Evolutionary conservation across 1,284 basidiomycete genomes (phyloP).

Genomic region (Naganishia albida): DNA sequence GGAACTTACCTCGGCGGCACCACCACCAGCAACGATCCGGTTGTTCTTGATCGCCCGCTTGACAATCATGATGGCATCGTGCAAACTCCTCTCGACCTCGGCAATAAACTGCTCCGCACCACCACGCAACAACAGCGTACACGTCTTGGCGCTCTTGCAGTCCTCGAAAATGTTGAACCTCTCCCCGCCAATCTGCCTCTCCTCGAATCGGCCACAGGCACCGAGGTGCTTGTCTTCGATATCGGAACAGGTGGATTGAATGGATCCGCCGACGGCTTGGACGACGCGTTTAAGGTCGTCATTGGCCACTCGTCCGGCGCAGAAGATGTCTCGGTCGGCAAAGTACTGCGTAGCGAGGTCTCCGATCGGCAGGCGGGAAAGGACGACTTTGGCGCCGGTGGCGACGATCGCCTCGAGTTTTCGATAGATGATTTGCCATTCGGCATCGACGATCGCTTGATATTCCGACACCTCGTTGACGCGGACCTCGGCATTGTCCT

Average conservation of each 20-base stretch:
- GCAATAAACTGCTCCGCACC: conserved; percentile 99
- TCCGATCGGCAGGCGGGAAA: conserved; percentile 97
- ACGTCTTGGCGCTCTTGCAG: conserved; percentile 94
- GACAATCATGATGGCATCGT: conserved; percentile 99
- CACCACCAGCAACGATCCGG: conserved; percentile 94
- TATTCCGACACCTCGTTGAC: conserved; percentile 97
- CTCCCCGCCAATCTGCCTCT: conserved; percentile 95
- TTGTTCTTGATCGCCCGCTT: conserved; percentile 95
- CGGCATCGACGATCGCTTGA: conserved; percentile 98
- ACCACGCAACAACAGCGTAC: conserved; percentile 91
- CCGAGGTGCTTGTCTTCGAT: conserved; percentile 88
- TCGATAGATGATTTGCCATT: conserved; percentile 99
- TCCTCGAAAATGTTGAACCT: conserved; percentile 95
- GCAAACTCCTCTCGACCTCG: conserved; percentile 94
- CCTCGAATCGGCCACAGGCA: conserved; percentile 86
- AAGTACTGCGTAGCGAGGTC: conserved; percentile 99
- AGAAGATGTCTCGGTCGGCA: conserved; percentile 98
- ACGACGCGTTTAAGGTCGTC: conserved; percentile 92
- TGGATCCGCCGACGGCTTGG: conserved; percentile 90
- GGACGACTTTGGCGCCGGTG: conserved; percentile 94
- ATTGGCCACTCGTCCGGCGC: conserved; percentile 89
- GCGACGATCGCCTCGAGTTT: conserved; percentile 96
- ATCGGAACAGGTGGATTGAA: conserved; percentile 95
- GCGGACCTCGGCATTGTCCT: conserved; percentile 98
- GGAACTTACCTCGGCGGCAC: conserved; percentile 81